Base-by-base conservation (phyloP, 225 moss, liverwort and hornwort genomes). In the Pseudisothecium myosuroides region DNA sequence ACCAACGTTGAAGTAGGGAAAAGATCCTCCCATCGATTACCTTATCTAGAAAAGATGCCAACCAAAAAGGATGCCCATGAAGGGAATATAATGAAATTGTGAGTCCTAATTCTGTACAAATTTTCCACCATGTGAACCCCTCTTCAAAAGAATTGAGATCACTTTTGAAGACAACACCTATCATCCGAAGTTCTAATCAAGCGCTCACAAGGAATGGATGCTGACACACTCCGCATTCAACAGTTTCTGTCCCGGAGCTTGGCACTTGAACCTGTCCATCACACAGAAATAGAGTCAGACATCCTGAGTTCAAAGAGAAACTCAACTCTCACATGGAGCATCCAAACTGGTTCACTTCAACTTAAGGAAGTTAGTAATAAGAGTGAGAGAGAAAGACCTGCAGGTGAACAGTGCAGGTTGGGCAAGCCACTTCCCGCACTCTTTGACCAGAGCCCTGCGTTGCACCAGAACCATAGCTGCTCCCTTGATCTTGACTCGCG, bases 221-320 rank as follows among this genome's bases (percentile, higher is more conserved):
- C 91, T 98, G 98, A 87, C 98, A 98, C 73, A 98, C 97, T 83
- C 97, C 97, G 81, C 98, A 98, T 90, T 98, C 98, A 16, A 97
- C 93, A 11, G 95, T 97, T 89, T 98, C 97, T 84, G 96, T 95
- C 45, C 98, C 98, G 81, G 93, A 96, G 90, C 89, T 94, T 76
- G 98, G 98, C 62, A 97, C 96, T 90, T 96, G 96, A 52, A 98
- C 97, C 97, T 97, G 92, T 69, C 54, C 83, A 87, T 19, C 78
- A 62, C 50, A 69, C 52, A 80, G 41, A 79, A 31, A 87, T 56
- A 45, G 84, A 74, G 59, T 92, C 83, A 92, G 72, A 45, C 61
- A 76, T 39, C 43, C 52, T 28, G 9, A 54, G 28, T 23, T 71
- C 34, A 28, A 60, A 41, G 17, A 52, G 56, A 45, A 55, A 24